These are phyloP conservation scores for Willaertia magna DNA, from an alignment of 208 protist species.

Conservation along the genomic window DNA sequence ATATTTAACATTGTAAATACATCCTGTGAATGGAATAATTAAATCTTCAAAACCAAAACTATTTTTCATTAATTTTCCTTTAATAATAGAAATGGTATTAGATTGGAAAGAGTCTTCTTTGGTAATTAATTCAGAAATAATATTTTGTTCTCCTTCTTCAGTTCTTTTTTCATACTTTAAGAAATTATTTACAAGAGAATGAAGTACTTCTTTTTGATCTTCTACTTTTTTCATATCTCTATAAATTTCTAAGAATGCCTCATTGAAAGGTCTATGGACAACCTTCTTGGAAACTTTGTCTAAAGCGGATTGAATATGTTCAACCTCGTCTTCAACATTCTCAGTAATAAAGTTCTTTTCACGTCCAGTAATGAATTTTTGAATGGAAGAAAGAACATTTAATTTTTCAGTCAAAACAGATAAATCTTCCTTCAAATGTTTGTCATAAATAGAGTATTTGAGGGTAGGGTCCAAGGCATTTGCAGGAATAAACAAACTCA, in stretches of 20 bases:
- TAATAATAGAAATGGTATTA: not conserved
- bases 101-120: constrained; percentile 6
- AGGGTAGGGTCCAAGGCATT: constrained; percentile 3
- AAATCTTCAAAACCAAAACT: not conserved
- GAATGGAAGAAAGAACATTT: not conserved
- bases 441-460: not conserved
- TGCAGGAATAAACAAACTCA: constrained; percentile 3
- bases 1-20: constrained; percentile 1
- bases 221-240: not conserved
- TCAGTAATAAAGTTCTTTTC: not conserved
- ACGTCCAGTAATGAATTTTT: not conserved
- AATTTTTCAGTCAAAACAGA: not conserved
- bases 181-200: not conserved
- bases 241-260: not conserved
- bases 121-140: not conserved
- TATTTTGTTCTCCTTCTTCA: not conserved
- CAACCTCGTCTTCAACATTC: not conserved
- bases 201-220: not conserved
- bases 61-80: not conserved
- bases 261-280: not conserved
- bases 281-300: not conserved
- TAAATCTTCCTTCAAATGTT: not conserved
- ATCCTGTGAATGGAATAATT: not conserved
- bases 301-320: not conserved
- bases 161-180: not conserved